Conservation (phyloP, 768 basidiomycete genomes). For the Termitomyces sp. region DNA sequence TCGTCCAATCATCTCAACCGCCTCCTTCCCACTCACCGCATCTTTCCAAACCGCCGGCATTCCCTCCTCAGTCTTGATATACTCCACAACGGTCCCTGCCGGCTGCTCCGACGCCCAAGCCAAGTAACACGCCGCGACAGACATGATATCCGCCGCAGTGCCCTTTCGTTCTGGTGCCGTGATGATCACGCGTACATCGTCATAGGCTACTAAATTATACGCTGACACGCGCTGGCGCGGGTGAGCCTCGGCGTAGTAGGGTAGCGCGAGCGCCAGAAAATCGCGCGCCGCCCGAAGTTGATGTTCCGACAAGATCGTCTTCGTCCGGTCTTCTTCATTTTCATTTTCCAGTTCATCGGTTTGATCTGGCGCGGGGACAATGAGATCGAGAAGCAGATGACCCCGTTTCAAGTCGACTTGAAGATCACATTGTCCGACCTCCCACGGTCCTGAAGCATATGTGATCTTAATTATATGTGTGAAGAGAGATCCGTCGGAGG, state of each 20-base stretch:
- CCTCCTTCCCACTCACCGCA: constrained; percentile 13
- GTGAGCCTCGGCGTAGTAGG: constrained; percentile 20
- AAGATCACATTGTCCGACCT: constrained; percentile 7
- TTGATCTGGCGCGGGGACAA: constrained; percentile 2
- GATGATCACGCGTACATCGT: constrained; percentile 16
- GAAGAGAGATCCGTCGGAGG: constrained; percentile 14
- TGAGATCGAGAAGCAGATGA: constrained; percentile 11
- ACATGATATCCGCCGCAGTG: constrained; percentile 19
- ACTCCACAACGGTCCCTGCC: constrained; percentile 14
- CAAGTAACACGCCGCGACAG: constrained; percentile 18
- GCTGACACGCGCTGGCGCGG: background rate
- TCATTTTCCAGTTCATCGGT: background rate
- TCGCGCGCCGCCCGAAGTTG: constrained; percentile 37
- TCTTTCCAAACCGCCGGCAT: constrained; percentile 16
- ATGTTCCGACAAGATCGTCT: constrained; percentile 18
- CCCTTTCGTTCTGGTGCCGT: constrained; percentile 15
- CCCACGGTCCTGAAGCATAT: background rate
- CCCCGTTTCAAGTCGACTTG: constrained; percentile 11
- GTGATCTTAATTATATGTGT: constrained; percentile 21
- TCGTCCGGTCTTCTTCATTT: constrained; percentile 4
- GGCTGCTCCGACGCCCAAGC: constrained; percentile 17
- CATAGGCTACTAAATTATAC: background rate
- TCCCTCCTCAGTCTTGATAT: constrained; percentile 17
- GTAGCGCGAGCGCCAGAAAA: constrained; percentile 35
- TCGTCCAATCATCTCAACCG: constrained; percentile 11